phyloP scores from a whole-genome alignment of 441 rosid species.

The Daphne laureola region DNA sequence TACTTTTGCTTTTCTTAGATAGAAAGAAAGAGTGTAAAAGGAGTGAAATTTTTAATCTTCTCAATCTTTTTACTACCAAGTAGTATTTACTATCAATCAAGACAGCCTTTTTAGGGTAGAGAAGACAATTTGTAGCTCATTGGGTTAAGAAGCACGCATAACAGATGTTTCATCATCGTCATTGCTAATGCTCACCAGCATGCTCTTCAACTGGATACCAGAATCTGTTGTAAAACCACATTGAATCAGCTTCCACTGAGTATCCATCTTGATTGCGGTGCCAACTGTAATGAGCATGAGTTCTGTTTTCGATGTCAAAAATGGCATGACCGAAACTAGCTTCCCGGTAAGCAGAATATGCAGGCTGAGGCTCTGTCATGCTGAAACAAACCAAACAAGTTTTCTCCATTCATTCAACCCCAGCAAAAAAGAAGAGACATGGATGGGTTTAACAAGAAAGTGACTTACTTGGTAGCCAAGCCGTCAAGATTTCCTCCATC shows the following conservation, averaged over 20 bases:
- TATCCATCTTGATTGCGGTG: conserved; percentile 74
- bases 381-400: conserved; percentile 26
- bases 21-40: too few species aligned
- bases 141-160: not conserved
- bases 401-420: not conserved
- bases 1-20: too few species aligned
- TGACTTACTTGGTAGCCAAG: conserved; percentile 56
- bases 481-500: conserved; percentile 83
- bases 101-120: too few species aligned
- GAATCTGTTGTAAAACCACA: conserved; percentile 31
- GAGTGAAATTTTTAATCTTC: too few species aligned
- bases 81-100: too few species aligned
- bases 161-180: not conserved
- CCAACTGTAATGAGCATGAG: conserved; percentile 66
- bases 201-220: conserved; percentile 28
- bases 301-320: conserved; percentile 53
- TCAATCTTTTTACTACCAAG: too few species aligned
- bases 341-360: conserved; percentile 66
- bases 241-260: conserved; percentile 37
- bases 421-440: not conserved
- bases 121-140: too few species aligned
- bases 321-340: conserved; percentile 81
- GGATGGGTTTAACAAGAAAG: not conserved
- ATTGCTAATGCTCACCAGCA: not conserved
- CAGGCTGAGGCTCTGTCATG: conserved; percentile 75